These are phyloP conservation scores for Globisporangium radiosum DNA, from an alignment of 352 stramenopile species.

Conservation along the genomic window DNA sequence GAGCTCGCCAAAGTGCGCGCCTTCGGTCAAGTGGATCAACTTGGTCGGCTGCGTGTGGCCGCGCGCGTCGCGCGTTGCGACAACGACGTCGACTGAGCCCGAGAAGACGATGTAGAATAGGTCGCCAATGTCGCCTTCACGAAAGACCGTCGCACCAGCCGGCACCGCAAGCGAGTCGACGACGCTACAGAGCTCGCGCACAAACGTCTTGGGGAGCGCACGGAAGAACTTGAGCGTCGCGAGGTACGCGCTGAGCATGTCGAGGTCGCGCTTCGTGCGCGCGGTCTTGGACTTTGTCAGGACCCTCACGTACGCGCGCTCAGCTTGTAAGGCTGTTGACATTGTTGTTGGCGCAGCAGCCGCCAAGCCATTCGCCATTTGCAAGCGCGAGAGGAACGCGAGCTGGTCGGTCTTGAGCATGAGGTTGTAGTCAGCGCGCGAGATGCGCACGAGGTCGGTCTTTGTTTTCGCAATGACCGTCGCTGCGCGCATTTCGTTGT, in stretches of 20 bases:
- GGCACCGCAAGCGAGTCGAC: constrained; percentile 46
- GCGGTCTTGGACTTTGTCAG: constrained; percentile 42
- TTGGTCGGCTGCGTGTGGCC: constrained; percentile 55
- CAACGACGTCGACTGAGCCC: constrained; percentile 62
- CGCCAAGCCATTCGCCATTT: constrained; percentile 33
- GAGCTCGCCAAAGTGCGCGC: constrained; percentile 61
- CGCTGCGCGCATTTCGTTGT: constrained; percentile 48
- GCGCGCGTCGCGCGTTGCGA: constrained; percentile 44
- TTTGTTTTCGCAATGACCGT: constrained; percentile 52
- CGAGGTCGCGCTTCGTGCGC: constrained; percentile 44
- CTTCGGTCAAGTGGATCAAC: constrained; percentile 64
- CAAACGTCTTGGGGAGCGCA: constrained; percentile 45
- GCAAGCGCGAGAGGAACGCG: constrained; percentile 58
- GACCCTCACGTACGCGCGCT: constrained; percentile 52
- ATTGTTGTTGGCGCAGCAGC: constrained; percentile 1
- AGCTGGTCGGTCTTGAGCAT: constrained; percentile 71
- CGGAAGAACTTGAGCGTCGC: constrained; percentile 79
- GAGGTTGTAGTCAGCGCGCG: constrained; percentile 60
- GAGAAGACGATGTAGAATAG: constrained; percentile 77
- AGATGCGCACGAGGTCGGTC: constrained; percentile 57
- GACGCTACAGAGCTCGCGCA: constrained; percentile 60
- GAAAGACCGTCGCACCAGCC: constrained; percentile 40
- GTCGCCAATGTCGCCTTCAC: constrained; percentile 62
- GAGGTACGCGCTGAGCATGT: constrained; percentile 62
- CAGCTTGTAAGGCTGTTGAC: constrained; percentile 13